Conservation (phyloP, 192 early-diverging fungal genomes). For the Spizellomyces punctatus region DNA sequence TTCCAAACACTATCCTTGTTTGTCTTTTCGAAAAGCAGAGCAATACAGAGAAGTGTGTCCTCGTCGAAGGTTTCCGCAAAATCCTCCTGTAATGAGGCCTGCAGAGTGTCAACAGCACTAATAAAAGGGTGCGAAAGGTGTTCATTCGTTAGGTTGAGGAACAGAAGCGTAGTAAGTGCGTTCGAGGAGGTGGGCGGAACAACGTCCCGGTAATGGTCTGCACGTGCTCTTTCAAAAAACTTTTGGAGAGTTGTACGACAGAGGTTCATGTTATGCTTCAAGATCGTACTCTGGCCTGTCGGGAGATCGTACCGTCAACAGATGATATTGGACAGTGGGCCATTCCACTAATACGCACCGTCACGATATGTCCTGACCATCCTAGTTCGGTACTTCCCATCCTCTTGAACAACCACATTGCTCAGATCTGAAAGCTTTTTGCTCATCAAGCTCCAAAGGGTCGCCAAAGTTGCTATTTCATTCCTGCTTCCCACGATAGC, state of each 20-base stretch:
- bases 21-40: constrained; percentile 8
- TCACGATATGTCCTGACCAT: constrained; percentile 34
- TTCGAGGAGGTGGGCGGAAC: background rate
- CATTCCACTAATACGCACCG: constrained; percentile 10
- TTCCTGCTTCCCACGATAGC: constrained; percentile 4
- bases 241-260: no score
- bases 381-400: background rate
- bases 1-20: background rate
- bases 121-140: background rate
- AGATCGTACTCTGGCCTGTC: no score
- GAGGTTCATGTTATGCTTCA: no score
- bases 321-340: background rate
- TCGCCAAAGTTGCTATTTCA: constrained; percentile 23
- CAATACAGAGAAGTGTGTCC: constrained; percentile 37
- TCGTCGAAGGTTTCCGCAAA: constrained; percentile 31
- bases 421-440: background rate
- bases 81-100: constrained; percentile 1
- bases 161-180: no score
- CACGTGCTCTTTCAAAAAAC: no score
- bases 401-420: background rate
- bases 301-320: no score
- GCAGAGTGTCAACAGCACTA: constrained; percentile 1
- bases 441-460: constrained; percentile 24
- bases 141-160: constrained; percentile 8
- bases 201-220: no score